Evolutionary conservation across 2,329 filamentous ascomycete genomes (phyloP).

Genomic region (Uncinocarpus reesii): DNA sequence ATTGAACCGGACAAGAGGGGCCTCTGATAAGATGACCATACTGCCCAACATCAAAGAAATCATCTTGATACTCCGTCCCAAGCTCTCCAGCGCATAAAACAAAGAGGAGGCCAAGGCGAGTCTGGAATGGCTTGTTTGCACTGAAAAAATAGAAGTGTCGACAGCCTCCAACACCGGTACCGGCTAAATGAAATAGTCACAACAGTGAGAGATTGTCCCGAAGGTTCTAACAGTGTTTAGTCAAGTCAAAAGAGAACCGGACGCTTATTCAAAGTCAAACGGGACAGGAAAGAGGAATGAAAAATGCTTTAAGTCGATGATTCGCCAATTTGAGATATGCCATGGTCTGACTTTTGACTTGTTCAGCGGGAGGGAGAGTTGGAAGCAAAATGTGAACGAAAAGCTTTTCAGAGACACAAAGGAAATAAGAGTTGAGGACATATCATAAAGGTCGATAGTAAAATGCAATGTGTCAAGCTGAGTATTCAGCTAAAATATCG

Average conservation of each 20-base stretch:
- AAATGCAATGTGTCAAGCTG: constrained; percentile 6
- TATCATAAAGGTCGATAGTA: constrained; percentile 9
- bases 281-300: neutral
- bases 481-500: constrained; percentile 8
- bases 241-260: neutral
- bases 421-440: constrained; percentile 6
- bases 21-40: too few relatives aligned
- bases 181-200: too few relatives aligned
- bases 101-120: too few relatives aligned
- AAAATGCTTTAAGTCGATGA: too few relatives aligned
- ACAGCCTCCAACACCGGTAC: too few relatives aligned
- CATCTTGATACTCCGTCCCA: too few relatives aligned
- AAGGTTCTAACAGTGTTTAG: neutral
- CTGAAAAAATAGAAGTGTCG: too few relatives aligned
- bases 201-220: too few relatives aligned
- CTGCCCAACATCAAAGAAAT: neutral
- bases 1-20: neutral
- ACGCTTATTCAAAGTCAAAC: neutral
- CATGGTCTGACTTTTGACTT: neutral
- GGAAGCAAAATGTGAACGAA: neutral
- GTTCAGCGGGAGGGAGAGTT: neutral
- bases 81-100: too few relatives aligned
- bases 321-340: neutral
- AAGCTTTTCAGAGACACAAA: constrained; percentile 8
- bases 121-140: too few relatives aligned